Conservation (phyloP, 2,329 filamentous ascomycete species). For the Aspergillus sp. region DNA sequence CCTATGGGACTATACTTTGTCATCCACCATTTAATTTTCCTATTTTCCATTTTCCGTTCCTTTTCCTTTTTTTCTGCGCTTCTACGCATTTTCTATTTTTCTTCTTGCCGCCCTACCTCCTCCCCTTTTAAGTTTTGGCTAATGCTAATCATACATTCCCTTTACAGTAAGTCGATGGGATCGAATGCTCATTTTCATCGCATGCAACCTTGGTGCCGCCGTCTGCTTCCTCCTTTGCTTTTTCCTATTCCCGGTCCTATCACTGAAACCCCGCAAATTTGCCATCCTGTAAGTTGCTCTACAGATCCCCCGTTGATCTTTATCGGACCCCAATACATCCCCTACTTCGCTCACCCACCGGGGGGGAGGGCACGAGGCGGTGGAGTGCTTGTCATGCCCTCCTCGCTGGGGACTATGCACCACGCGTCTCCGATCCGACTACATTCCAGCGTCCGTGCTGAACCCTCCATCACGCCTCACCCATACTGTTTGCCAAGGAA, state of each 20-base stretch:
- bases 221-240: constrained; percentile 92
- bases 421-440: constrained; percentile 6
- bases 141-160: constrained; percentile 22
- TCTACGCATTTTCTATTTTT: constrained; percentile 4
- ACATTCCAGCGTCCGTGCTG: constrained; percentile 11
- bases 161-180: constrained; percentile 92
- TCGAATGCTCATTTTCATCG: constrained; percentile 85
- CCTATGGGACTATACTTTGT: not conserved
- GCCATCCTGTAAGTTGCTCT: constrained; percentile 81
- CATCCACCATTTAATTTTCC: constrained; percentile 3
- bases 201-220: constrained; percentile 84
- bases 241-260: constrained; percentile 80
- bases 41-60: constrained; percentile 1
- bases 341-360: constrained; percentile 17
- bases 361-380: constrained; percentile 16
- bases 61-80: constrained; percentile 4
- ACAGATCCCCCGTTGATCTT: constrained; percentile 17
- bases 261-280: constrained; percentile 86
- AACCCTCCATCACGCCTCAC: constrained; percentile 2
- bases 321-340: constrained; percentile 16
- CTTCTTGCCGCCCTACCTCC: not conserved
- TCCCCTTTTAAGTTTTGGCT: constrained; percentile 1
- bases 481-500: not conserved
- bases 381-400: constrained; percentile 29
- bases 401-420: constrained; percentile 20